Evolutionary conservation across 768 basidiomycete genomes (phyloP).

Genomic region (Clathrus columnatus): DNA sequence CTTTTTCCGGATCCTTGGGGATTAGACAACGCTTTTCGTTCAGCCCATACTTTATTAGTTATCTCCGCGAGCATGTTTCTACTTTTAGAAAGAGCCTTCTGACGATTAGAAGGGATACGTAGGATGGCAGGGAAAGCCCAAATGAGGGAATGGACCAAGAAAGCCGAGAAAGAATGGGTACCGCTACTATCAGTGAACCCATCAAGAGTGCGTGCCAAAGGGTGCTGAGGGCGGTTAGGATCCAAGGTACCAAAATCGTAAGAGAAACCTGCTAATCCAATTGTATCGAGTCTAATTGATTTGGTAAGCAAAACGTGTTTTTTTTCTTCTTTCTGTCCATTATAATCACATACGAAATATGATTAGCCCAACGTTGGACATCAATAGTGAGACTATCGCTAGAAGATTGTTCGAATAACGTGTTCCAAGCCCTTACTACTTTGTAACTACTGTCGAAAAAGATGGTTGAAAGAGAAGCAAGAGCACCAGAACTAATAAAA

Average conservation of each 20-base stretch:
- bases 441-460: slow-evolving; percentile 14
- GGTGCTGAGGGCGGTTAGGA: slow-evolving; percentile 2
- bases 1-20: slow-evolving; percentile 9
- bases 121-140: slow-evolving; percentile 10
- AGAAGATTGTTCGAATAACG: slow-evolving; percentile 8
- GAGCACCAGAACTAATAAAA: slow-evolving; percentile 8
- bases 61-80: slow-evolving; percentile 10
- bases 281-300: slow-evolving; percentile 11
- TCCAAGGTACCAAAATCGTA: slow-evolving; percentile 11
- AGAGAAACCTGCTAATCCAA: slow-evolving; percentile 14
- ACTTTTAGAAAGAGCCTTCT: slow-evolving; percentile 3
- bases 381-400: slow-evolving; percentile 10
- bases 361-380: slow-evolving; percentile 14
- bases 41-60: slow-evolving; percentile 10
- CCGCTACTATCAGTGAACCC: slow-evolving; percentile 9
- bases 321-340: too few species aligned
- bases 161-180: slow-evolving; percentile 11
- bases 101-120: slow-evolving; percentile 7
- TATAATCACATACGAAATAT: slow-evolving; percentile 11
- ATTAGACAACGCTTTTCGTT: slow-evolving; percentile 1
- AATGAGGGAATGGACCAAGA: slow-evolving; percentile 8
- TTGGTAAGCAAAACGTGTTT: background rate
- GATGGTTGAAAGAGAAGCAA: slow-evolving; percentile 12
- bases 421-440: slow-evolving; percentile 9
- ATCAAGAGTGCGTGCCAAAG: slow-evolving; percentile 10